Conservation (phyloP, 179 eudicot species). For the Actinidia polygama region DNA sequence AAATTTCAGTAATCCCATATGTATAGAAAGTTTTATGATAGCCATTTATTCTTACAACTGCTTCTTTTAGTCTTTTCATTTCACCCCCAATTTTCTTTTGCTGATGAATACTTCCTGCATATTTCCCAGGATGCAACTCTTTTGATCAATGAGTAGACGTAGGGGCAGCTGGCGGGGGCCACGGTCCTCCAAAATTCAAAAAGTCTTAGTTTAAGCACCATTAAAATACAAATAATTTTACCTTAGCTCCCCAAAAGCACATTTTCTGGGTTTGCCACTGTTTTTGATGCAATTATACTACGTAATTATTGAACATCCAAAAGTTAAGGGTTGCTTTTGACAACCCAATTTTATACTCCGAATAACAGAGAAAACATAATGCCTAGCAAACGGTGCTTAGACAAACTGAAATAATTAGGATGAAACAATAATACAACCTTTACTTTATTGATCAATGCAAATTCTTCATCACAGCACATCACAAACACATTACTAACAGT, state of each 20-base stretch:
- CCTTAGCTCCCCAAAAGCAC: too few relatives aligned
- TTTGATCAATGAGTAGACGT: too few relatives aligned
- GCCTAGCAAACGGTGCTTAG: too few relatives aligned
- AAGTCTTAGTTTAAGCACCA: too few relatives aligned
- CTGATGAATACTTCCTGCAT: background rate
- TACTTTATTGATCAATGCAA: background rate
- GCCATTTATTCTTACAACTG: background rate
- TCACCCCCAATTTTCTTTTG: background rate
- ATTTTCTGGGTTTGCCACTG: too few relatives aligned
- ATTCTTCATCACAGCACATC: background rate
- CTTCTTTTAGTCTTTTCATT: background rate
- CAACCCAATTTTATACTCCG: background rate
- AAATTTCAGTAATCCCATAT: background rate
- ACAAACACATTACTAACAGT: background rate
- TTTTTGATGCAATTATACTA: background rate
- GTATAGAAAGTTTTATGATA: background rate
- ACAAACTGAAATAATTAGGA: too few relatives aligned
- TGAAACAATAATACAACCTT: background rate
- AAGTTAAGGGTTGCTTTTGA: background rate
- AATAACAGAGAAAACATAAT: too few relatives aligned
- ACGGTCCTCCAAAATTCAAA: too few relatives aligned
- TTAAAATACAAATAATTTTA: too few relatives aligned
- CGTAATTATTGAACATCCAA: background rate
- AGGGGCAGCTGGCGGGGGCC: too few relatives aligned
- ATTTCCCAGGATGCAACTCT: background rate